Evolutionary conservation across 2,329 filamentous ascomycete species (phyloP).

Genomic region (Aspergillus versicolor): DNA sequence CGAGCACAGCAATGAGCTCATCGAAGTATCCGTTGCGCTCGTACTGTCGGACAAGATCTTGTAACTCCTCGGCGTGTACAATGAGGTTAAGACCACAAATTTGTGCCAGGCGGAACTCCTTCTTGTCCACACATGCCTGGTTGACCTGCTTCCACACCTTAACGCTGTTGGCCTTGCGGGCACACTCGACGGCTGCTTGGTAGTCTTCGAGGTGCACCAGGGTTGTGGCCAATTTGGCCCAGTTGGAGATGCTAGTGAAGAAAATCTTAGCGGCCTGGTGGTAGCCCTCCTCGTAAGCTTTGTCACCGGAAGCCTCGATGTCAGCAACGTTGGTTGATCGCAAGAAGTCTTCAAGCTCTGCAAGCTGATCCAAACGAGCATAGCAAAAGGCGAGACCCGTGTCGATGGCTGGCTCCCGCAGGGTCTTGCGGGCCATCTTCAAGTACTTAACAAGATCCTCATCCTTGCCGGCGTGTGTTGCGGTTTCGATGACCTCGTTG

Average conservation of each 20-base stretch:
- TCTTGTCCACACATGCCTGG: conserved; percentile 92
- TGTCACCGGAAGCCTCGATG: conserved; percentile 94
- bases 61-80: conserved; percentile 92
- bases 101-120: conserved; percentile 97
- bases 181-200: conserved; percentile 95
- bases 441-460: conserved; percentile 96
- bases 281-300: conserved; percentile 90
- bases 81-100: conserved; percentile 99
- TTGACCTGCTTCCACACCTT: conserved; percentile 99
- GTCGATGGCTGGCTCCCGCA: conserved; percentile 89
- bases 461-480: conserved; percentile 93
- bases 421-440: conserved; percentile 94
- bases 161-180: conserved; percentile 97
- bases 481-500: conserved; percentile 92
- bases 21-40: conserved; percentile 98
- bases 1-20: conserved; percentile 89
- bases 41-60: conserved; percentile 92
- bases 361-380: conserved; percentile 84
- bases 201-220: conserved; percentile 97
- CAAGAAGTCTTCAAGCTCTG: conserved; percentile 94
- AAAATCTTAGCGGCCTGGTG: conserved; percentile 99
- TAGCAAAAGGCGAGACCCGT: conserved; percentile 92
- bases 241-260: conserved; percentile 97
- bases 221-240: conserved; percentile 97
- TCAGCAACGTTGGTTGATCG: conserved; percentile 91